Evolutionary conservation across 78 protist genomes (phyloP).

Genomic region (Cavenderia fasciculata): DNA sequence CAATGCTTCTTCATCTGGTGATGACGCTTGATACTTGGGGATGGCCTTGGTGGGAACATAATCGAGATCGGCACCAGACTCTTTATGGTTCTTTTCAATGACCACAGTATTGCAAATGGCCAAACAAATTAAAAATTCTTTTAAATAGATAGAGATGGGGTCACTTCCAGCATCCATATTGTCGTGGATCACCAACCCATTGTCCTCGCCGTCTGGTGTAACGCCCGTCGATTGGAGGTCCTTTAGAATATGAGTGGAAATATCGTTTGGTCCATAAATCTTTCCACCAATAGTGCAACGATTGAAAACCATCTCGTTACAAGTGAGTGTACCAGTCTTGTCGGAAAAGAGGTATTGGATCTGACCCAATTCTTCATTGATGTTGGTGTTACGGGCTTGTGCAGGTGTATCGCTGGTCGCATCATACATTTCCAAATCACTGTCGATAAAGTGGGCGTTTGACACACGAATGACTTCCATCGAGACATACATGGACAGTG

Average conservation of each 20-base stretch:
- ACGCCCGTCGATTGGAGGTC: neutral
- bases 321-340: constrained; percentile 99
- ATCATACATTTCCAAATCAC: constrained; percentile 69
- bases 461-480: constrained; percentile 92
- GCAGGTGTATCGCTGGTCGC: constrained; percentile 73
- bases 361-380: constrained; percentile 91
- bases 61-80: constrained; percentile 29
- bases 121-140: constrained; percentile 47
- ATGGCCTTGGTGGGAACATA: neutral
- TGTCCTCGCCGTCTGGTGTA: neutral
- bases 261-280: constrained; percentile 51
- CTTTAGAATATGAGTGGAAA: neutral
- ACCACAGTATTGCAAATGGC: constrained; percentile 88
- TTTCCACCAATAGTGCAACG: constrained; percentile 80
- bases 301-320: constrained; percentile 93
- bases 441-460: constrained; percentile 75
- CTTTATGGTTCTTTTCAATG: constrained; percentile 47
- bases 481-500: constrained; percentile 93
- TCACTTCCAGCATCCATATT: no score
- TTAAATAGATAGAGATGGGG: constrained; percentile 4
- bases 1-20: constrained; percentile 80
- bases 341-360: constrained; percentile 92
- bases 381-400: constrained; percentile 84
- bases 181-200: no score
- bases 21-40: constrained; percentile 73